Evolutionary conservation across 495 filamentous ascomycete species (phyloP), one percentile per base, ranked within the genome.

Genomic region (Clavariopsis aquatica): DNA sequence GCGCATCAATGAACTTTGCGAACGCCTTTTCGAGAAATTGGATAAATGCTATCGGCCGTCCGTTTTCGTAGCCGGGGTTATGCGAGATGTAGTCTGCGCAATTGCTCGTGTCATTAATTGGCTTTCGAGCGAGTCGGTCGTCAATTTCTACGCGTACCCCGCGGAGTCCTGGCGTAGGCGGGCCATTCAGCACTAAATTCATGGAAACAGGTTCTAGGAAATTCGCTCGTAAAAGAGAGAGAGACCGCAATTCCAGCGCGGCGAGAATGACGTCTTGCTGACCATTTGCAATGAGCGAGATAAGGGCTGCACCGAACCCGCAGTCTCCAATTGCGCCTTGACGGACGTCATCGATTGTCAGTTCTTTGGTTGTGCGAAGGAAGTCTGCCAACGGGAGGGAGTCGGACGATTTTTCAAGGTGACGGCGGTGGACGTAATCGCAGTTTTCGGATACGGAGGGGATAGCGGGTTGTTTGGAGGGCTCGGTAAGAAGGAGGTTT

Each of bases 271-370:
- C 45, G 7, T 47, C 22, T n/a, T 23, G 45, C 19, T 47, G 45
- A 4, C 45, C 45, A n/a, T 47, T 47, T 7, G 45, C 45, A 23
- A 47, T 47, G 15, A 47, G 45, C 17, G 45, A 47, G 15, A 47
- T n/a, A 7, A 47, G 17, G 4, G 45, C 17, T 6, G 45, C 45
- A n/a, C 45, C 45, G 15, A 47, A 47, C 17, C 45, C 45, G 45
- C 45, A 47, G 45, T 47, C 45, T 7, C 45, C 45, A n/a, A 47
- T 47, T n/a, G 17, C 45, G 15, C 45, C 45, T 17, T 47, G 45
- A 7, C 45, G 45, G 15, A 47, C 45, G 45, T 47, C 45, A n/a
- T n/a, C 45, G 45, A 47, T n/a, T 23, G 17, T 23, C 7, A 47
- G 7, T n/a, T 19, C 19, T n/a, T 47, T 47, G 17, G 45, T 19